Percentiles rank a stretch among this genome's conserved stretches.
Conservation (phyloP, 495 filamentous ascomycete species). For the Corynascus novoguineensis region DNA sequence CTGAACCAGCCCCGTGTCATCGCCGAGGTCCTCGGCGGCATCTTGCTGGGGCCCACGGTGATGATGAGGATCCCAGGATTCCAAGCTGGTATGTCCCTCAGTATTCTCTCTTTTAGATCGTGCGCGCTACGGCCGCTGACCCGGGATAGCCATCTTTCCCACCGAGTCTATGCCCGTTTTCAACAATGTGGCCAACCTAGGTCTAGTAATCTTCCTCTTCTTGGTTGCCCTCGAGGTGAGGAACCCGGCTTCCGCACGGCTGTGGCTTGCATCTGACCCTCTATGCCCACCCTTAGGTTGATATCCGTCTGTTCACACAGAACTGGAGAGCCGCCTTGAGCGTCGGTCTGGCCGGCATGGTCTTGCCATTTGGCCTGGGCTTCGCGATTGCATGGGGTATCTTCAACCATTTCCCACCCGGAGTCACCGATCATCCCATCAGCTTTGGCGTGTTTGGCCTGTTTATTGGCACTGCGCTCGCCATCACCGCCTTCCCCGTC, state of each 20-base stretch:
- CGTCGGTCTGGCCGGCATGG: conserved; percentile 82
- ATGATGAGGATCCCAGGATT: conserved; percentile 82
- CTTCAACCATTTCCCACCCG: conserved; percentile 72
- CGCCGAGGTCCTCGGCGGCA: conserved; percentile 90
- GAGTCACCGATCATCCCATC: conserved; percentile 46
- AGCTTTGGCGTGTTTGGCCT: conserved; percentile 79
- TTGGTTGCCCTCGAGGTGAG: conserved; percentile 72
- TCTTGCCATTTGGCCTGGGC: conserved; percentile 65
- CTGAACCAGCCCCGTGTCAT: conserved; percentile 90
- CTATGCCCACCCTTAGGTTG: conserved; percentile 58
- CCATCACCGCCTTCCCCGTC: conserved; percentile 95
- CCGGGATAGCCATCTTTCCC: conserved; percentile 65
- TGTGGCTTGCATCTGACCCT: neutral
- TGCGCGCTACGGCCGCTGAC: neutral
- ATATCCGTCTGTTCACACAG: conserved; percentile 72
- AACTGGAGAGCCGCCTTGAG: conserved; percentile 83
- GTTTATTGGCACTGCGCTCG: conserved; percentile 91
- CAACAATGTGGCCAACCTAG: conserved; percentile 80
- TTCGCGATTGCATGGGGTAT: conserved; percentile 80
- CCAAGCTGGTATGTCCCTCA: conserved; percentile 57
- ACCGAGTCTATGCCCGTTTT: conserved; percentile 65
- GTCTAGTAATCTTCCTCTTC: conserved; percentile 87
- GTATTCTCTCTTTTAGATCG: conserved; percentile 32
- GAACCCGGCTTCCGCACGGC: neutral
- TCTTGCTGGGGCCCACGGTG: conserved; percentile 82